A percentile compares a stretch with the other conserved stretches of the same genome.
Evolutionary conservation across 2,329 filamentous ascomycete genomes (phyloP).

Genomic region (Diaporthe sp.): DNA sequence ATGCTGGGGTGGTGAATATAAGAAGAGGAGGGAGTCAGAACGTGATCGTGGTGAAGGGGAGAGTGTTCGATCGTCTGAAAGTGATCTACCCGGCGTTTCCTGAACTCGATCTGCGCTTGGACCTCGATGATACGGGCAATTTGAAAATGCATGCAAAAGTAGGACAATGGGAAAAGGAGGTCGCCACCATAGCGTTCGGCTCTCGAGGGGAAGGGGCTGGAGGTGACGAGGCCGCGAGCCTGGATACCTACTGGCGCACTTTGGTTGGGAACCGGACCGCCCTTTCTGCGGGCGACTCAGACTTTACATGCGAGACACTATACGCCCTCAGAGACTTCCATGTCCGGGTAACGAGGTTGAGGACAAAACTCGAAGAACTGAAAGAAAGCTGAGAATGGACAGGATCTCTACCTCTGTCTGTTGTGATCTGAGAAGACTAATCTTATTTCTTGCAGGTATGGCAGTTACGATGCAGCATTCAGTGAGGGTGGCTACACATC

Average conservation of each 20-base stretch:
- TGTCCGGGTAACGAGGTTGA: background rate
- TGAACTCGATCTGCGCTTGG: background rate
- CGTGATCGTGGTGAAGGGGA: background rate
- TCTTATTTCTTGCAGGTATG: background rate
- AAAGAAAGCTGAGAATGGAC: background rate
- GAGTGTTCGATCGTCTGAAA: background rate
- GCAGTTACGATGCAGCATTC: background rate
- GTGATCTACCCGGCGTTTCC: background rate
- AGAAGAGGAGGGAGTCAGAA: background rate
- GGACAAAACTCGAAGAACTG: background rate
- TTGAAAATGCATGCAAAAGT: background rate
- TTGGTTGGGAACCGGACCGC: background rate
- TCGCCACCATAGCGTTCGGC: background rate
- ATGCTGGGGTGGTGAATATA: background rate
- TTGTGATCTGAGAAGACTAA: background rate
- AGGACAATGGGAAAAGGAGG: background rate
- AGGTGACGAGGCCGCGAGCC: background rate
- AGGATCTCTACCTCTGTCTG: background rate
- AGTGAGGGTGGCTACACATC: background rate
- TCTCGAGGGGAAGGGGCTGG: background rate
- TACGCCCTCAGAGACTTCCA: background rate
- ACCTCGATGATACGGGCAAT: background rate
- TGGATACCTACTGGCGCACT: background rate
- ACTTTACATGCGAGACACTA: background rate
- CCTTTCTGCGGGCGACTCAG: background rate